phyloP scores from a whole-genome alignment of 202 grass and related monocot genomes.

The Digitaria exilis region DNA sequence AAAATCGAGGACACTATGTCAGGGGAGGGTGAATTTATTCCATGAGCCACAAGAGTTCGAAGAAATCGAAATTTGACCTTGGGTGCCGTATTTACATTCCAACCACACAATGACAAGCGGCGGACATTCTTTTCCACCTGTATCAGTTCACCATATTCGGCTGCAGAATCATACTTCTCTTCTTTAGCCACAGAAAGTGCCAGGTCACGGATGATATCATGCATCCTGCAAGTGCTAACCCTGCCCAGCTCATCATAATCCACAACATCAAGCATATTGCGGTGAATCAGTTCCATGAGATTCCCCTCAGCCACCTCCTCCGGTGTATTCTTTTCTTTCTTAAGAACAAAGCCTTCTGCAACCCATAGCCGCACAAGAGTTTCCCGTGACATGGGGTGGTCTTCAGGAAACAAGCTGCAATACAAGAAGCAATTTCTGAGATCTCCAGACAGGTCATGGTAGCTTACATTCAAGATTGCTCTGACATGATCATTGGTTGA shows the following conservation, averaged over 20 bases:
- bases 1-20: conserved; percentile 18
- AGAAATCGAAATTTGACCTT: conserved; percentile 17
- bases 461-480: conserved; percentile 46
- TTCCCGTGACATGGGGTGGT: conserved; percentile 33
- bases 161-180: conserved; percentile 36
- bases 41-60: conserved; percentile 37
- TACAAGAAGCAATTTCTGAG: conserved; percentile 61
- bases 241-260: conserved; percentile 39
- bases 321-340: conserved; percentile 16
- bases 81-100: background rate
- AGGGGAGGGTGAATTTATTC: background rate
- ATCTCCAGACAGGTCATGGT: conserved; percentile 40
- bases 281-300: conserved; percentile 44
- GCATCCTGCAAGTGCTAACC: conserved; percentile 48
- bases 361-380: conserved; percentile 54
- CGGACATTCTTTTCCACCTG: conserved; percentile 20
- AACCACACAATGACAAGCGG: conserved; percentile 25
- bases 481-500: conserved; percentile 12
- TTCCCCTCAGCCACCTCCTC: conserved; percentile 59
- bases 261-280: conserved; percentile 37
- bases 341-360: conserved; percentile 46
- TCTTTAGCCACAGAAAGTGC: conserved; percentile 36
- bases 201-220: conserved; percentile 40
- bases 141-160: background rate
- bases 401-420: conserved; percentile 63